Evolutionary conservation across 345 rosid species (phyloP).

Genomic region (Bruguiera parviflora): DNA sequence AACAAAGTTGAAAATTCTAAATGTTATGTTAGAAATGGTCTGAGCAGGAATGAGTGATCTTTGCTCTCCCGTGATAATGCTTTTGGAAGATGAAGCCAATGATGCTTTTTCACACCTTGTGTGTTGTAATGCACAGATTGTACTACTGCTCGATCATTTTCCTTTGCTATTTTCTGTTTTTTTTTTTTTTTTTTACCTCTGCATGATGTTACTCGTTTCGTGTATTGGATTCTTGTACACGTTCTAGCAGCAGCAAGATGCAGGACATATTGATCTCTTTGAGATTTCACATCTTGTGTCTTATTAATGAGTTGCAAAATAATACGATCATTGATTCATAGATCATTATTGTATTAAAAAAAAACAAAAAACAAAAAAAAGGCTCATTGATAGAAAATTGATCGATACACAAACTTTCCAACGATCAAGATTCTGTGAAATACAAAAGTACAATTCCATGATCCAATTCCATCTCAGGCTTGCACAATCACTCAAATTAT

Average conservation of each 20-base stretch:
- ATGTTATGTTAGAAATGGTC: not conserved
- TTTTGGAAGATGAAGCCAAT: conserved; percentile 88
- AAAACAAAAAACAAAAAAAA: too few species aligned
- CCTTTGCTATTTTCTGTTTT: not conserved
- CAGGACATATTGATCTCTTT: too few species aligned
- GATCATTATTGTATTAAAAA: not conserved
- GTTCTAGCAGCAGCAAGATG: not conserved
- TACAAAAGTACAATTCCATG: too few species aligned
- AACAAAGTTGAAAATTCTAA: conserved; percentile 1
- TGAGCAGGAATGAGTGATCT: conserved; percentile 92
- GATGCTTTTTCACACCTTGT: conserved; percentile 97
- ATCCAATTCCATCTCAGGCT: too few species aligned
- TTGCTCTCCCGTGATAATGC: conserved; percentile 94
- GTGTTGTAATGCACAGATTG: conserved; percentile 88
- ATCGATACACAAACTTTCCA: too few species aligned
- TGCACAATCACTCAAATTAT: too few species aligned
- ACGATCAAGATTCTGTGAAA: too few species aligned
- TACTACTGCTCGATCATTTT: conserved; percentile 24
- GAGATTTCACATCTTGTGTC: too few species aligned
- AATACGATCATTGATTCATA: not conserved
- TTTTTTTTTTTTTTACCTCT: not conserved
- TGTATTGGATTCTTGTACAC: not conserved
- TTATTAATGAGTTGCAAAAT: too few species aligned
- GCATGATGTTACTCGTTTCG: not conserved
- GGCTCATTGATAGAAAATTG: too few species aligned